Evolutionary conservation across 1,139 yeast species (phyloP), one percentile per base, ranked within the genome.

Genomic region (Protomyces arabidopsidicola): DNA sequence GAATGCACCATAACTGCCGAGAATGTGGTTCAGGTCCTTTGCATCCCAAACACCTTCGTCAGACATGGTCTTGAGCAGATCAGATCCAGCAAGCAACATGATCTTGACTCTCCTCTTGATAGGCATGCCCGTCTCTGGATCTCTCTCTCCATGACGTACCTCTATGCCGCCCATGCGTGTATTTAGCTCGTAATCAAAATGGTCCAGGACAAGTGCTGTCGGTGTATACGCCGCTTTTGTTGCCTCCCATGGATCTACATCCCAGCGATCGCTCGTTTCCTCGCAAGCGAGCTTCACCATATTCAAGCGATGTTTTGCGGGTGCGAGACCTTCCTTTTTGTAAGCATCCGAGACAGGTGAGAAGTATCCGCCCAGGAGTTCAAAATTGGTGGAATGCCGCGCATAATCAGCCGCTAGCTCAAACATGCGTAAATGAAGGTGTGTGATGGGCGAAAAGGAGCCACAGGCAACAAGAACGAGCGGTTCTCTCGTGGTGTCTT

Each of bases 211-310:
- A 63, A 90, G 82, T 1, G 98, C 98, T 0, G 99, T 93, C 69
- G 98, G 81, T 34, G 96, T 90, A 74, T 95, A 95, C 60, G 84
- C 82, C 0, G 90, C 89, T 74, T 95, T 98, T 67, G 93, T 79
- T 6, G 96, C 87, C 75, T 93, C 99, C 99, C 99, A 93, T 0
- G 98, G 97, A 75, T 93, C 99, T 27, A 93, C 98, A 98, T 93
- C 95, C 57, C 95, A 80, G 98, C 99, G 93, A 34, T 95, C 85
- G 2, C 95, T 86, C 0, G 99, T 93, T 72, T 98, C 82, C 73
- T 93, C 98, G 75, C 98, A 91, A 0, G 98, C 98, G 73, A 93
- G 79, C 74, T 95, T 98, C 75, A 98, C 91, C 98, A 93, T 93
- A 64, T 98, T 81, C 10, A 93, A 98, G 66, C 99, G 82, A 75